phyloP scores from a whole-genome alignment of 108 stramenopile genomes.

The Cyclotella kingstonii region DNA sequence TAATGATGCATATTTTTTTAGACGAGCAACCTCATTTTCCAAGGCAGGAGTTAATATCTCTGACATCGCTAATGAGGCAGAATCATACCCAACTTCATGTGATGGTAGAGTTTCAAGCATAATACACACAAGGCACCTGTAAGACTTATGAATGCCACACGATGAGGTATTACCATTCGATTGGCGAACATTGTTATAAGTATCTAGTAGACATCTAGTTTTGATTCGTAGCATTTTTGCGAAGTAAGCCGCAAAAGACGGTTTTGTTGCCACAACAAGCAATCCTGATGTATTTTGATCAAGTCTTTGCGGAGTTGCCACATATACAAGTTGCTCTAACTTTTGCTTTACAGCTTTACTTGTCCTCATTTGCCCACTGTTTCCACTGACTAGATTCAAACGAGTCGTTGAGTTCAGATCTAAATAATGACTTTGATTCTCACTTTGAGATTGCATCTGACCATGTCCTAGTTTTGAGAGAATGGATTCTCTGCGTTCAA shows the following conservation, averaged over 20 bases:
- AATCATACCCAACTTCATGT: not conserved
- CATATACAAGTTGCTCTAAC: conserved; percentile 45
- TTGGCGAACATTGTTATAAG: not conserved
- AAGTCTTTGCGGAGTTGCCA: conserved; percentile 69
- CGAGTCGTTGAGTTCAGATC: too few relatives aligned
- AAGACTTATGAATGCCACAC: conserved; percentile 63
- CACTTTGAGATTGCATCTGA: conserved; percentile 1
- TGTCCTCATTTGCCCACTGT: too few relatives aligned
- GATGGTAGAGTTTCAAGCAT: conserved; percentile 1
- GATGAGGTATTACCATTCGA: conserved; percentile 6
- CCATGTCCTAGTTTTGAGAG: too few relatives aligned
- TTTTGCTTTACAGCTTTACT: too few relatives aligned
- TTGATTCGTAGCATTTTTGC: conserved; percentile 71
- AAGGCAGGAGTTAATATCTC: not conserved
- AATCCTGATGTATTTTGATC: conserved; percentile 86
- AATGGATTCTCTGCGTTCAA: conserved; percentile 15
- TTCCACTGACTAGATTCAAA: too few relatives aligned
- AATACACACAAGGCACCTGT: conserved; percentile 78
- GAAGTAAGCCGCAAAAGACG: conserved; percentile 80
- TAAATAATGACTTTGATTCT: too few relatives aligned
- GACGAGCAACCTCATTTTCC: conserved; percentile 24
- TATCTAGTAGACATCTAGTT: conserved; percentile 36
- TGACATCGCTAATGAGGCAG: too few relatives aligned
- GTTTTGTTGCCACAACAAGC: conserved; percentile 72
- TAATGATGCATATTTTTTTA: conserved; percentile 28